Base-by-base conservation (phyloP, 495 filamentous ascomycete genomes). In the Penicillium paxilli region DNA sequence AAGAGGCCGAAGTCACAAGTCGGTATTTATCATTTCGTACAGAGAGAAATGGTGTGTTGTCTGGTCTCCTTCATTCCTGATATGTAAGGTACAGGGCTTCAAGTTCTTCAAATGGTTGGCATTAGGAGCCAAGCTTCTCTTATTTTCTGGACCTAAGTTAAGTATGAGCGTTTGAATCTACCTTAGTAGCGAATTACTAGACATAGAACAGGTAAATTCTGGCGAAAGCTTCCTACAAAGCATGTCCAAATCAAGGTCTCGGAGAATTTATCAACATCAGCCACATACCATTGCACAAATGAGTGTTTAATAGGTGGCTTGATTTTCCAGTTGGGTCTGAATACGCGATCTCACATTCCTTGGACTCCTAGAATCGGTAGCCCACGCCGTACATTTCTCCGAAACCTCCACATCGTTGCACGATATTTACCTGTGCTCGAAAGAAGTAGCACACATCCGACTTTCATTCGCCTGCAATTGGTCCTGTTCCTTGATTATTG, bases 371-470 rank as follows among this genome's bases (percentile, higher is more conserved):
- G n/a, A 23, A 5, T 23, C 11, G 9, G 14, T 2, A 11, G 7
- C 22, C 2, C 17, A 3, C 11, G 20, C 40, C 35, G 17, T 19
- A 1, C 9, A 19, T 23, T 5, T 2, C 40, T 21, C 17, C 21
- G 4, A 8, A 55, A 24, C 28, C 45, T 45, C 44, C 37, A 55
- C 37, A 37, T 38, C 11, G 32, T 21, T 45, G 9, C 35, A 49
- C 37, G 33, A 10, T 14, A 24, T 8, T 23, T 12, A 22, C 10
- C 12, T 6, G 14, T 37, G 17, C 16, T 47, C 21, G 32, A 14
- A 41, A n/a, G 40, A 19, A 35, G 37, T 56, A 23, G 41, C 52
- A 57, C 38, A 51, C 25, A 53, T 9, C 44, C 22, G 9, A 21
- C 38, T 5, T 25, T 48, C 38, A 22, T 9, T 16, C 17, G 16